A percentile compares a stretch with the other conserved stretches of the same genome.
These are phyloP conservation scores for Kwoniella europaea DNA, from an alignment of 768 basidiomycete species.

Conservation along the genomic window DNA sequence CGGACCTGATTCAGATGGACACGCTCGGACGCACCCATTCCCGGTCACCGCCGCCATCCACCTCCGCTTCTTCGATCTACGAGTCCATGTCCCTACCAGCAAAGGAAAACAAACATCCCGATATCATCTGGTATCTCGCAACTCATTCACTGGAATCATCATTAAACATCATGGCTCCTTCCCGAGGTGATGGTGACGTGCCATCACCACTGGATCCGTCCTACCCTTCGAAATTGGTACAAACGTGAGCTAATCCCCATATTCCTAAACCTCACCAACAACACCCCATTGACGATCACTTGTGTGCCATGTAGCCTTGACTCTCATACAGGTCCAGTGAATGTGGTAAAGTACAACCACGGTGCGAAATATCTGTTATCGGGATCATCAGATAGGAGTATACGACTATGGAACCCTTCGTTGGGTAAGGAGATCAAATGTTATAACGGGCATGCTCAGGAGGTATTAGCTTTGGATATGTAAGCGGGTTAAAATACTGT, in stretches of 20 bases:
- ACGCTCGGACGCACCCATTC: background rate
- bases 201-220: background rate
- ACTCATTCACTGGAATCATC: background rate
- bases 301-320: slow-evolving; percentile 36
- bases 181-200: slow-evolving; percentile 15
- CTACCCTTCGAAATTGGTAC: slow-evolving; percentile 31
- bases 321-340: slow-evolving; percentile 70
- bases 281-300: too few species aligned
- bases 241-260: slow-evolving; percentile 29
- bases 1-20: background rate
- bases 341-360: slow-evolving; percentile 89
- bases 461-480: slow-evolving; percentile 89
- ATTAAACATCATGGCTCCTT: slow-evolving; percentile 27
- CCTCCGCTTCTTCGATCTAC: too few species aligned
- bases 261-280: slow-evolving; percentile 35
- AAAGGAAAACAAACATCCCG: background rate
- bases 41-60: background rate
- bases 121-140: background rate
- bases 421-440: slow-evolving; percentile 86
- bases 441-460: slow-evolving; percentile 92
- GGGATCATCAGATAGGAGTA: slow-evolving; percentile 86
- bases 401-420: slow-evolving; percentile 88
- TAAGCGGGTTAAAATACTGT: slow-evolving; percentile 58
- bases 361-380: slow-evolving; percentile 87
- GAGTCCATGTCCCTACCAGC: too few species aligned